These are phyloP conservation scores for Populus tomentosa DNA, from an alignment of 441 rosid species.

Conservation along the genomic window DNA sequence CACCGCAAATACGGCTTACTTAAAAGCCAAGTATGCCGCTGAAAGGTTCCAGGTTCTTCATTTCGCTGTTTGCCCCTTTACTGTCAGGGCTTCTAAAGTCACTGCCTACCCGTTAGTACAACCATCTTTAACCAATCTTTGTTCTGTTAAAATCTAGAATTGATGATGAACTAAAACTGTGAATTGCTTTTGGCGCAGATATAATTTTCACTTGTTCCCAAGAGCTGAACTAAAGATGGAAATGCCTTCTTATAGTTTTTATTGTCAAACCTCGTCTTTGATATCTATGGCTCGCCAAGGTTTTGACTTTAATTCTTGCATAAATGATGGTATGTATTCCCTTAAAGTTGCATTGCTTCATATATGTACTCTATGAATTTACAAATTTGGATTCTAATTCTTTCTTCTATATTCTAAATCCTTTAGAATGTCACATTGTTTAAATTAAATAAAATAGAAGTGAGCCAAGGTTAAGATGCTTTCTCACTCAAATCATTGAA, in stretches of 20 bases:
- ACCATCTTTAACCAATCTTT: not conserved
- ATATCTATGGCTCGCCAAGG: conserved; percentile 77
- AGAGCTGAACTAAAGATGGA: conserved; percentile 70
- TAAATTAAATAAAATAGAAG: too few relatives aligned
- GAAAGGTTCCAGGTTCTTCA: conserved; percentile 75
- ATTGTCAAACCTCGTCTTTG: conserved; percentile 69
- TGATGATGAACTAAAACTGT: not conserved
- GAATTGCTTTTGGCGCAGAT: conserved; percentile 38
- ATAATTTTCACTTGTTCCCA: conserved; percentile 84
- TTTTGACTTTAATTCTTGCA: conserved; percentile 82
- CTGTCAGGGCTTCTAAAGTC: conserved; percentile 46
- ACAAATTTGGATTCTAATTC: not conserved
- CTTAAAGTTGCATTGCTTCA: not conserved
- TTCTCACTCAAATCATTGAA: too few relatives aligned
- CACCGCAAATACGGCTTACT: conserved; percentile 57
- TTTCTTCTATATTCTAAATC: not conserved
- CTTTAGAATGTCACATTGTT: too few relatives aligned
- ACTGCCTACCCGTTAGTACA: conserved; percentile 56
- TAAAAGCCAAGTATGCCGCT: conserved; percentile 67
- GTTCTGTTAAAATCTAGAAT: not conserved
- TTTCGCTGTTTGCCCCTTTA: conserved; percentile 78
- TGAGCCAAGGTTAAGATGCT: too few relatives aligned
- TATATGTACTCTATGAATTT: not conserved
- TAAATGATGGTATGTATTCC: conserved; percentile 55
- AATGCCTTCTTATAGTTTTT: conserved; percentile 81